Conservation (phyloP, 345 rosid genomes). For the Erysimum cheiranthoides region DNA sequence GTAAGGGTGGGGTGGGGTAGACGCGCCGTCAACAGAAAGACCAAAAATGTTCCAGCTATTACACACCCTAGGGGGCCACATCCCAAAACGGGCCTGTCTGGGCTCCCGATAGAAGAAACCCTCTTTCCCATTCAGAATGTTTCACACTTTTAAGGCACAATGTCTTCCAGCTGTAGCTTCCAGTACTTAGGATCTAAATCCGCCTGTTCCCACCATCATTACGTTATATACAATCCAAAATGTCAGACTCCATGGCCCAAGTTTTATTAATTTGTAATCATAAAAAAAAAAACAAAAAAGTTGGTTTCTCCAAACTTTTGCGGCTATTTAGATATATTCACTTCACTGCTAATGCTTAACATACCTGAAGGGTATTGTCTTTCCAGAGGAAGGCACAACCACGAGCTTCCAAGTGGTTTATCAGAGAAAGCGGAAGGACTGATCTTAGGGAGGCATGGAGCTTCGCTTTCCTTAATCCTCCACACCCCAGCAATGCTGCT, state of each 20-base stretch:
- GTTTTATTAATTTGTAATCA: not conserved
- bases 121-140: constrained; percentile 6
- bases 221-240: not conserved
- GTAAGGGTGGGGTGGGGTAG: not conserved
- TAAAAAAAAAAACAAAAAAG: not conserved
- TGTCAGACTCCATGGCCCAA: not conserved
- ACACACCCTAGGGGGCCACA: not conserved
- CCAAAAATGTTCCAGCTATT: constrained; percentile 15
- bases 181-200: constrained; percentile 49
- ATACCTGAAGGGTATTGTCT: constrained; percentile 52
- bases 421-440: constrained; percentile 43
- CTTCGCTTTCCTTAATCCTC: constrained; percentile 53
- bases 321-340: not conserved
- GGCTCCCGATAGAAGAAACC: not conserved
- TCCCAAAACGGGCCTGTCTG: constrained; percentile 15
- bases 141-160: constrained; percentile 12
- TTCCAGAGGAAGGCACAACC: constrained; percentile 55
- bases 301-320: not conserved
- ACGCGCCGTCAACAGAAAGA: constrained; percentile 24
- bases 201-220: constrained; percentile 29
- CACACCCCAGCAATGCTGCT: constrained; percentile 54
- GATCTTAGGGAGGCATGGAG: constrained; percentile 51
- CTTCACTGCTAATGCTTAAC: not conserved
- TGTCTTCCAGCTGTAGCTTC: constrained; percentile 46
- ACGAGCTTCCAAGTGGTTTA: constrained; percentile 47